Evolutionary conservation across 257 asterid genomes (phyloP).

Genomic region (Lycium barbarum): DNA sequence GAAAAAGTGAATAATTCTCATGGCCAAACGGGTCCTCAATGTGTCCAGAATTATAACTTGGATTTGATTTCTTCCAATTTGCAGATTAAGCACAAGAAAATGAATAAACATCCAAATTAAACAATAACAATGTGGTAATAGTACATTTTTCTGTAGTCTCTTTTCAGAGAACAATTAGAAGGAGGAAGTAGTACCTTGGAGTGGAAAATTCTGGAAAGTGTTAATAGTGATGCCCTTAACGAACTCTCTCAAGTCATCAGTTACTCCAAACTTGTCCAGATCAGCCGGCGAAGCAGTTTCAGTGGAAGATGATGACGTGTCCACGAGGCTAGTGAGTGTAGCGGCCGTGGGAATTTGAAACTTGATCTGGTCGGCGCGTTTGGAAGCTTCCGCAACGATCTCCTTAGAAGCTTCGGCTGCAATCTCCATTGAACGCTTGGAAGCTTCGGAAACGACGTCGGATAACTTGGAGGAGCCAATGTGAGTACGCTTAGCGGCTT

Average conservation of each 20-base stretch:
- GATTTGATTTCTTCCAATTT: constrained; percentile 9
- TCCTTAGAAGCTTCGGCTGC: constrained; percentile 65
- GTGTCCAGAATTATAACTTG: too few relatives aligned
- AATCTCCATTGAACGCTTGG: constrained; percentile 48
- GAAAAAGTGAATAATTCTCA: too few relatives aligned
- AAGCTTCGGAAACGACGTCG: constrained; percentile 69
- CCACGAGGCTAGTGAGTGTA: constrained; percentile 60
- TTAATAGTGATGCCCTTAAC: constrained; percentile 66
- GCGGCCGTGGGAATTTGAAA: constrained; percentile 60
- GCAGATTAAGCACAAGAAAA: neutral
- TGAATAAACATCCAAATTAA: neutral
- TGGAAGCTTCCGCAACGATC: constrained; percentile 66
- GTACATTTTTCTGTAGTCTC: neutral
- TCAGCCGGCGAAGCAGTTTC: constrained; percentile 42
- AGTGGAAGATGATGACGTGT: constrained; percentile 36
- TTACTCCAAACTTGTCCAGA: constrained; percentile 75
- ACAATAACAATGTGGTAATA: neutral
- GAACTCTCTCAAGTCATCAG: constrained; percentile 83
- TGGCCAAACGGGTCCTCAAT: too few relatives aligned
- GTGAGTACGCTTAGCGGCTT: constrained; percentile 53
- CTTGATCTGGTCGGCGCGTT: constrained; percentile 91
- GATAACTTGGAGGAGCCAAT: constrained; percentile 68
- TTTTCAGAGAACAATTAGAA: neutral
- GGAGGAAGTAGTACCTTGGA: constrained; percentile 53
- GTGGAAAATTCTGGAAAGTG: constrained; percentile 84